These are phyloP conservation scores for Penicillium nordicum DNA, from an alignment of 2,329 filamentous ascomycete species.

Conservation along the genomic window DNA sequence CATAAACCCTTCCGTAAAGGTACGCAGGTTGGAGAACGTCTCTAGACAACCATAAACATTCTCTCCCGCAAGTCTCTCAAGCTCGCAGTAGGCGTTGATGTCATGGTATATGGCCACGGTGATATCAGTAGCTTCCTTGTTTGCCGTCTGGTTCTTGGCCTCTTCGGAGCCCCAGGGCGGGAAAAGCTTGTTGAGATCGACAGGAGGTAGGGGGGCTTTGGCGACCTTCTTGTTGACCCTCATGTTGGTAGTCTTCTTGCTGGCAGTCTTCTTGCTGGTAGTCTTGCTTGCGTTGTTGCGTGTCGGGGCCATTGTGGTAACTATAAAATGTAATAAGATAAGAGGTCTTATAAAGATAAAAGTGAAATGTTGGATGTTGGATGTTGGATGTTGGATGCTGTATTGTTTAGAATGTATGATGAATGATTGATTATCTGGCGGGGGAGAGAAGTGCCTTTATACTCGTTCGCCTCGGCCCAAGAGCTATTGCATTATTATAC, in stretches of 20 bases:
- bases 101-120: background rate
- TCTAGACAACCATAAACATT: background rate
- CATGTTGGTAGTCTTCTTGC: background rate
- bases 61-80: background rate
- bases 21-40: background rate
- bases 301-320: background rate
- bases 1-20: background rate
- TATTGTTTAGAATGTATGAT: background rate
- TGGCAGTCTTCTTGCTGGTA: background rate
- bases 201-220: background rate
- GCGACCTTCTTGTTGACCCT: background rate
- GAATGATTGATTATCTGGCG: background rate
- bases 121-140: background rate
- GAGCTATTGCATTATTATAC: background rate
- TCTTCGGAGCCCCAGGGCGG: slow-evolving; percentile 1
- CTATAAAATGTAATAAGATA: background rate
- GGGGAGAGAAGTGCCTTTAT: background rate
- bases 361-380: background rate
- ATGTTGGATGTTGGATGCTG: background rate
- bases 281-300: background rate
- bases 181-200: background rate
- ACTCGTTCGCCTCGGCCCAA: background rate
- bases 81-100: background rate
- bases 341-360: background rate
- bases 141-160: background rate